A percentile compares a stretch with the other conserved stretches of the same genome.
phyloP scores from a whole-genome alignment of 257 asterid genomes.

The Fraxinus anomala region DNA sequence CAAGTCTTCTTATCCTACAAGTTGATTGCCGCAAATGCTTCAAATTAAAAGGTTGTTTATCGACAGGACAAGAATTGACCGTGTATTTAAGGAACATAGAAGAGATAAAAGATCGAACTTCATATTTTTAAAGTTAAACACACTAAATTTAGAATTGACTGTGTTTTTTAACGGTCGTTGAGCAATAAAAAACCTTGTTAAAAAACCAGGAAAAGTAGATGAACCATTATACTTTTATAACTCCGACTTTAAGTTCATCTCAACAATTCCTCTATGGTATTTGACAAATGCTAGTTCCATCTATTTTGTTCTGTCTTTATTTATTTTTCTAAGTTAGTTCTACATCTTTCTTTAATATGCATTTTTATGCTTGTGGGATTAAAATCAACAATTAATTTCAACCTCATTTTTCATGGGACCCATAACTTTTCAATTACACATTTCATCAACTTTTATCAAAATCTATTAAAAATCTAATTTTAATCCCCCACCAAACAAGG shows the following conservation, averaged over 20 bases:
- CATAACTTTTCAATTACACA: too few species aligned
- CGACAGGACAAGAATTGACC: neutral
- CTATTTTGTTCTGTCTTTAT: neutral
- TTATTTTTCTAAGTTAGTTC: neutral
- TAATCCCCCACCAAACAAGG: neutral
- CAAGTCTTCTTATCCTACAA: neutral
- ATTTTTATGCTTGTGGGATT: neutral
- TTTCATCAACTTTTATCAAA: too few species aligned
- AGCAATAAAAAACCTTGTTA: neutral
- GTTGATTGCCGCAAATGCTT: neutral
- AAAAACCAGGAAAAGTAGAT: neutral
- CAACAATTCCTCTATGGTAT: neutral
- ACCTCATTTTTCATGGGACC: too few species aligned
- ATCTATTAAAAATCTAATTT: too few species aligned
- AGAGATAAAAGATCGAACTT: neutral
- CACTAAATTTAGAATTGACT: neutral
- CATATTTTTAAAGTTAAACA: neutral
- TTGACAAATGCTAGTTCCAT: constrained; percentile 1
- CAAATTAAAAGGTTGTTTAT: neutral
- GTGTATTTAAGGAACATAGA: neutral
- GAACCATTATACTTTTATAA: neutral
- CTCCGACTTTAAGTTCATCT: neutral
- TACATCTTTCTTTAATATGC: neutral
- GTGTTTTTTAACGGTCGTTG: neutral
- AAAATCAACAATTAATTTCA: too few species aligned